Base-by-base conservation (phyloP, 1,139 yeast species). In the Blastobotrys persicus region DNA sequence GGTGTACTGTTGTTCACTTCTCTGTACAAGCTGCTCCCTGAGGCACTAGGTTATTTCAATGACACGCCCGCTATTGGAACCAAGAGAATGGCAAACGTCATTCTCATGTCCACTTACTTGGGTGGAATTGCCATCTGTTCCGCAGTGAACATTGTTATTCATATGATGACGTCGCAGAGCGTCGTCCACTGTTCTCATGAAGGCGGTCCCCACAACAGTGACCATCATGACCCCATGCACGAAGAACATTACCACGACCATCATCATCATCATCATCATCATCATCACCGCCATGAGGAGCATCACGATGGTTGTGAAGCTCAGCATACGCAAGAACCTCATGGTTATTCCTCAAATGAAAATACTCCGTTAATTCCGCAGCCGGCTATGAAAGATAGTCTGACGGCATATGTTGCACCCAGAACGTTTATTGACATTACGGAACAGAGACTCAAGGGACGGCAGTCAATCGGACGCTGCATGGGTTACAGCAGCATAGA, bases 181-280 rank as follows among this genome's bases (percentile, higher is more conserved):
- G 79, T 91, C 26, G 88, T 91, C 0, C 96, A 89, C 62, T 89
- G 97, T 66, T 83, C 80, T 14, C 96, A 89, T 59, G 74, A 59
- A 13, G 41, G 41, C 3, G 31, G 19, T 5, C 41, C 41, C 12
- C 41, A 37, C 19, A 37, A 23, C 17, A 37, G 18, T 4, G 68
- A 54, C 6, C 61, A 51, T 17, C 51, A 64, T 42, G 44, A 49
- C 35, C 60, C 61, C 42, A 49, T 45, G 16, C 57, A 56, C 23
- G 44, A 40, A 18, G 31, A 44, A 19, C 44, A 49, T 28, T 59
- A 59, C 45, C 47, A 46, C 26, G 58, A 55, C 14, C 40, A 39
- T 17, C 37, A 40, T 26, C 31, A 43, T 19, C 45, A 48, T 14
- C 16, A 34, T n/a, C 52, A 41, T 44, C 52, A 55, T 40, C 50